phyloP scores from a whole-genome alignment of 345 rosid species.

The Arabidopsis suecica region DNA sequence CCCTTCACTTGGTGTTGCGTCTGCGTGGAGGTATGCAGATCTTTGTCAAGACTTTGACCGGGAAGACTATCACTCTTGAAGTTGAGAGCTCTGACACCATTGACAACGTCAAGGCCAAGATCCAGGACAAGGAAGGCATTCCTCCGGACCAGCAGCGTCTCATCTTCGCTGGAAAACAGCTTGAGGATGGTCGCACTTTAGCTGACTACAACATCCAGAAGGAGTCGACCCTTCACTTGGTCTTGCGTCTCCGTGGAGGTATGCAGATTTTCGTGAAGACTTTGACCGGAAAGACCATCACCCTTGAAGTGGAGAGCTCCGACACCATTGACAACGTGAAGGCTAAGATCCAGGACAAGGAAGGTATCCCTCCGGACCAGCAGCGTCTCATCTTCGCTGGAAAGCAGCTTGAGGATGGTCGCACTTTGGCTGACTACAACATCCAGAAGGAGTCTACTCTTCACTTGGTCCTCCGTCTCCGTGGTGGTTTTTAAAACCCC shows the following conservation, averaged over 20 bases:
- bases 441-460: constrained; percentile 41
- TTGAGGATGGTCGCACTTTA: constrained; percentile 50
- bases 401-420: constrained; percentile 43
- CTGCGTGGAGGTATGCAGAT: constrained; percentile 61
- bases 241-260: constrained; percentile 50
- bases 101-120: constrained; percentile 49
- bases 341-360: constrained; percentile 36
- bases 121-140: constrained; percentile 53
- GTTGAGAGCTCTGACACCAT: constrained; percentile 51
- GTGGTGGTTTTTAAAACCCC: constrained; percentile 38
- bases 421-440: constrained; percentile 33
- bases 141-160: constrained; percentile 52
- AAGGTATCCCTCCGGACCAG: constrained; percentile 43
- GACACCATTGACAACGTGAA: constrained; percentile 43
- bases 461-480: constrained; percentile 42
- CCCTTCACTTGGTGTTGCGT: constrained; percentile 51
- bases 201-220: constrained; percentile 54
- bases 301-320: constrained; percentile 24
- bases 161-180: constrained; percentile 51
- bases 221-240: constrained; percentile 52
- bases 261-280: constrained; percentile 37
- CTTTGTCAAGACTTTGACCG: constrained; percentile 49
- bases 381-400: constrained; percentile 46
- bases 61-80: constrained; percentile 48
- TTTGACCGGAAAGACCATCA: constrained; percentile 2